Conservation (phyloP, 164 flowering plant genomes). For the Vitis vinifera region ASM3070453v1 NC_081805.1:11567001-11567500, state of each 20-base stretch:
- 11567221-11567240: constrained; percentile 88
- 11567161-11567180: background rate
- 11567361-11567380: constrained; percentile 82
- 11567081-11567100: constrained; percentile 91
- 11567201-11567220: constrained; percentile 16
- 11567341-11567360: constrained; percentile 94
- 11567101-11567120: constrained; percentile 86
- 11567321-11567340: constrained; percentile 90
- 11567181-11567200: background rate
- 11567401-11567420: constrained; percentile 66
- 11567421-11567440: constrained; percentile 62
- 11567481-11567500: constrained; percentile 31
- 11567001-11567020: constrained; percentile 90
- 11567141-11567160: constrained; percentile 11
- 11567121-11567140: constrained; percentile 88
- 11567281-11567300: constrained; percentile 70
- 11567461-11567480: constrained; percentile 45
- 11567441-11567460: constrained; percentile 74
- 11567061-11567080: constrained; percentile 81
- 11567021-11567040: constrained; percentile 95
- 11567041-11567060: constrained; percentile 85
- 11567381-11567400: constrained; percentile 77
- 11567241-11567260: constrained; percentile 84
- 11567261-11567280: constrained; percentile 84
- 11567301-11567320: constrained; percentile 69